Base-by-base conservation (phyloP, 2,329 filamentous ascomycete genomes). In the Amphichorda felina region DNA sequence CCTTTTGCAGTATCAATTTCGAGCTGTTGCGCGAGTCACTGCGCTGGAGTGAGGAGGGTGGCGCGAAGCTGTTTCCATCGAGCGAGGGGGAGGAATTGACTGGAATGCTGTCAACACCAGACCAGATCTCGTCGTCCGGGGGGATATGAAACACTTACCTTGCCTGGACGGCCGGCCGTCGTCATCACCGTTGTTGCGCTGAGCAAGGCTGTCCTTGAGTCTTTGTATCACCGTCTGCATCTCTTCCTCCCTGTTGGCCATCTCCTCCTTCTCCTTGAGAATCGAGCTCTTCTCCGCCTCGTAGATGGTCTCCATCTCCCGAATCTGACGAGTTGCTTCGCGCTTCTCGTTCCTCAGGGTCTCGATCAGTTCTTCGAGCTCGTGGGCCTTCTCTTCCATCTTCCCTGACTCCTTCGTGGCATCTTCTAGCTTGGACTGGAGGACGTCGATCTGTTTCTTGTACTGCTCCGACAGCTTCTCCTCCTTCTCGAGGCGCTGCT, bases 241-340 rank as follows among this genome's bases (percentile, higher is more conserved):
- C 56, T 94, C 87, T 51, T 94, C 87, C 53, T 95, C 87, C 38
- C 80, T 73, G 46, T 80, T 81, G 37, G 73, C 68, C 59, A 88
- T 81, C 47, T 93, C 85, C 45, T 95, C 88, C 63, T 93, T 91
- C 57, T 96, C 89, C 59, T 88, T 86, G 51, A 85, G 77, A 61
- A 89, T 82, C 37, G 84, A 77, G 50, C 80, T 84, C 43, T 86
- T 76, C 60, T 98, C 91, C 30, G 82, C 78, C 57, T 96, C 89
- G 56, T 94, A 93, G 44, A 93, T 88, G 43, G 79, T 78, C 58
- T 95, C 88, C 63, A 95, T 79, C 56, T 98, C 91, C 43, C 89
- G 77, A 51, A 85, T 83, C 57, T 93, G 82, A 43, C 87, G 75
- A 21, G 79, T 75, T 37, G 80, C 70, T 46, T 96, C 88, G 47